Base-by-base conservation (phyloP, 140 eudicot species). In the Oenanthe javanica region DNA sequence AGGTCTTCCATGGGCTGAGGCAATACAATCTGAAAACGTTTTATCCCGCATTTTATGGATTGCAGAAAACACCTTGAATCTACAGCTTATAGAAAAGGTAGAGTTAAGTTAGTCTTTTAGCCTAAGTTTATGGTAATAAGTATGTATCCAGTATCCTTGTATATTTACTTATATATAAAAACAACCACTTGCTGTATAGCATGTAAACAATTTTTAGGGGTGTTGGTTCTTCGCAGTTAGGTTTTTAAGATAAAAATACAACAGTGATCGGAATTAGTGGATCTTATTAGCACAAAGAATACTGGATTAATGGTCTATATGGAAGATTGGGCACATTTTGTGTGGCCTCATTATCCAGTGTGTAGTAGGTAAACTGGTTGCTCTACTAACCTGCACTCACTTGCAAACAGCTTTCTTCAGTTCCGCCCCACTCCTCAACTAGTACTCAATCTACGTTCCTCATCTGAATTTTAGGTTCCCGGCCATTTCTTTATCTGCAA, bases 21-120 rank as follows among this genome's bases (percentile, higher is more conserved):
- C 89, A 8, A 70, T 94, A 87, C 89, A 85, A 76, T 59, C 89
- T 80, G 98, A 90, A 77, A 86, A 81, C 38, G 79, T 90, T 77
- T 79, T 92, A 59, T 85, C 92, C 15, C 98, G 93, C 78, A 80
- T 92, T 70, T 81, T 94, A 77, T 94, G 98, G 97, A 84, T 94
- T 85, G 91, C 85, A 75, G 97, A 94, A 81, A 94, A 94, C 81
- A 86, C 98, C 77, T 83, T 94, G 79, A 94, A 90, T 83, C 89
- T 87, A 27, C 91, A 82, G 79, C 98, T 94, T 74, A 82, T 89
- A 71, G 97, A 94, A 87, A 92, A 87, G 96, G 98, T 94, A 84
- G 52, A 69, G 73, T 74, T 15, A 57, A 14, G 46, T 77, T 77
- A 77, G 80, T 77, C 47, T 27, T 51, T 77, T 52, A 77, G 45